A percentile compares a stretch with the other conserved stretches of the same genome.
Conservation (phyloP, 2,329 filamentous ascomycete genomes). For the Botryosphaeria dothidea region DNA sequence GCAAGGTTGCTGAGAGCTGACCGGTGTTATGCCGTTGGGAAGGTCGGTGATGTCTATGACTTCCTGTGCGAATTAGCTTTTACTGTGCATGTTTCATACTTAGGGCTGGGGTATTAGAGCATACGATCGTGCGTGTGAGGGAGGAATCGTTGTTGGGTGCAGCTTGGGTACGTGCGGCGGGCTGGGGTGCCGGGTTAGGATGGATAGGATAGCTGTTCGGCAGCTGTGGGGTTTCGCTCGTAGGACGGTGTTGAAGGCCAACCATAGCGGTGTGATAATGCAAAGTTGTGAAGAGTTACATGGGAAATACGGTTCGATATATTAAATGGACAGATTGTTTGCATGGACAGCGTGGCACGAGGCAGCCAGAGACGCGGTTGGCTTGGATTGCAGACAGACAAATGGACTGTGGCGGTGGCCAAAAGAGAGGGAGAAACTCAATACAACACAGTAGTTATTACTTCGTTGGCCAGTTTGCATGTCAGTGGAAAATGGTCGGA, state of each 20-base stretch:
- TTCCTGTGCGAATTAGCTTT: neutral
- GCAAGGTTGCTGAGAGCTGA: neutral
- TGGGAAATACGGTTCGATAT: neutral
- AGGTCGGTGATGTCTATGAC: slow-evolving; percentile 1
- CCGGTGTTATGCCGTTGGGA: neutral
- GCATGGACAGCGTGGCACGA: neutral
- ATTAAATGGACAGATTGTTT: neutral
- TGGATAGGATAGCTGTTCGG: neutral
- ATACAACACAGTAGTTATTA: neutral
- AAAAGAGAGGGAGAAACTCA: neutral
- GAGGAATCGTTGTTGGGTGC: neutral
- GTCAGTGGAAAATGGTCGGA: neutral
- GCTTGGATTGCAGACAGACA: neutral
- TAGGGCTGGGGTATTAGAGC: neutral
- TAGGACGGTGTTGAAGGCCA: neutral
- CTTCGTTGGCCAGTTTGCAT: neutral
- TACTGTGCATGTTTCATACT: neutral
- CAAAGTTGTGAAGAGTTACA: neutral
- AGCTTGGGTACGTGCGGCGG: neutral
- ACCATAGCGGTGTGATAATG: neutral
- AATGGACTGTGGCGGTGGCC: neutral
- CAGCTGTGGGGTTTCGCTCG: neutral
- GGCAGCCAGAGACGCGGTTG: neutral
- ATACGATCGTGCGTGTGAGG: neutral
- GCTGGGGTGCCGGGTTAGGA: neutral